Percentiles rank a stretch among this genome's conserved stretches.
phyloP scores from a whole-genome alignment of 805 yeast genomes.

The Starmerella tilneyi region DNA sequence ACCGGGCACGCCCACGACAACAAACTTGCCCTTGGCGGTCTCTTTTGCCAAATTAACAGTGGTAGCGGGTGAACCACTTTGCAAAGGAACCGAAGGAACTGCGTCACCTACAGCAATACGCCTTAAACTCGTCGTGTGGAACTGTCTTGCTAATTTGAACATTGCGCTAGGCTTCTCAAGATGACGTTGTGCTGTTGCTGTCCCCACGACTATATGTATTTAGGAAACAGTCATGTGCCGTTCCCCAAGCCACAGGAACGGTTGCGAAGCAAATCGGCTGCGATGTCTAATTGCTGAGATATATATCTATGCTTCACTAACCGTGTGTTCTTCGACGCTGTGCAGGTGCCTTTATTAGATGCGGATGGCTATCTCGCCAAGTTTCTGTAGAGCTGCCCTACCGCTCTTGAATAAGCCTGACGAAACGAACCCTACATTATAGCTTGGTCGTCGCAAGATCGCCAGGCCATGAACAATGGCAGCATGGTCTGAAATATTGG shows the following conservation, averaged over 20 bases:
- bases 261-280: too few relatives aligned
- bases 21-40: conserved; percentile 39
- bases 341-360: too few relatives aligned
- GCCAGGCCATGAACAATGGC: background rate
- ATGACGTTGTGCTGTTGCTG: background rate
- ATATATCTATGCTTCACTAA: too few relatives aligned
- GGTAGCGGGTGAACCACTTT: conserved; percentile 57
- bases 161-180: background rate
- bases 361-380: too few relatives aligned
- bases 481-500: conserved; percentile 24
- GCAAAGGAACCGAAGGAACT: conserved; percentile 48
- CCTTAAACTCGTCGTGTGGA: conserved; percentile 23
- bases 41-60: conserved; percentile 44
- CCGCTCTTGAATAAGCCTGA: too few relatives aligned
- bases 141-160: conserved; percentile 12
- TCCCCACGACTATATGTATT: background rate
- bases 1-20: conserved; percentile 58
- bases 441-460: too few relatives aligned
- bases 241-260: background rate
- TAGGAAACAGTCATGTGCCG: conserved; percentile 1
- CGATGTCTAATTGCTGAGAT: too few relatives aligned
- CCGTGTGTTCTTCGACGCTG: background rate
- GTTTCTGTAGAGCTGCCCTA: too few relatives aligned
- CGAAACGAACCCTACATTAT: too few relatives aligned
- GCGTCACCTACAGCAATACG: conserved; percentile 47